Percentiles rank a stretch among this genome's conserved stretches.
Conservation (phyloP, 768 basidiomycete genomes). For the Asterophora parasitica region DNA sequence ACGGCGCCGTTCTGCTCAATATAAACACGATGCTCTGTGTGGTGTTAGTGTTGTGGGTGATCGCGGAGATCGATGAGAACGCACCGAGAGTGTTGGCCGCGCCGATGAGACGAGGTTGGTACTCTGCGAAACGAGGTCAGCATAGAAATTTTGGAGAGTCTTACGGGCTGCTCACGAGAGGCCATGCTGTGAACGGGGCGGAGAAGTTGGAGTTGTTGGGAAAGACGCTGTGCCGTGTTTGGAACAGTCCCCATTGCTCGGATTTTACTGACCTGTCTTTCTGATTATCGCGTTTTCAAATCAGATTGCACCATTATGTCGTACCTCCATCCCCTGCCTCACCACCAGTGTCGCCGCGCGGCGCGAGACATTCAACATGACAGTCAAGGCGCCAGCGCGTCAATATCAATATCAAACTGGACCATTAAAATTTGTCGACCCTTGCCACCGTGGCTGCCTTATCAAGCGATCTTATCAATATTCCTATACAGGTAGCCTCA, state of each 20-base stretch:
- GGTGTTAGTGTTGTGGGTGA: slow-evolving; percentile 18
- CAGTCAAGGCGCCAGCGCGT: not conserved
- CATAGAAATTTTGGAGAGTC: slow-evolving; percentile 8
- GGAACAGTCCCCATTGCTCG: slow-evolving; percentile 32
- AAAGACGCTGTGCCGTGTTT: slow-evolving; percentile 49
- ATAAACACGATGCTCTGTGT: slow-evolving; percentile 88
- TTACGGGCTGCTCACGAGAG: slow-evolving; percentile 30
- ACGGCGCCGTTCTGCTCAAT: slow-evolving; percentile 86
- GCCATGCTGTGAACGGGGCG: slow-evolving; percentile 48
- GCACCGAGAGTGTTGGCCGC: slow-evolving; percentile 92
- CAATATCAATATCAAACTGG: too few species aligned
- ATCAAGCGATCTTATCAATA: slow-evolving; percentile 13
- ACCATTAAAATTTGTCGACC: slow-evolving; percentile 7
- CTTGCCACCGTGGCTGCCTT: slow-evolving; percentile 6
- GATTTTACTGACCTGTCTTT: slow-evolving; percentile 25
- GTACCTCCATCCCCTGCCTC: slow-evolving; percentile 12
- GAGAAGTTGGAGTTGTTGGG: slow-evolving; percentile 59
- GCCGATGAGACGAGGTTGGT: slow-evolving; percentile 73
- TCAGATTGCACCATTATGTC: slow-evolving; percentile 16
- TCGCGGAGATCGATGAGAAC: slow-evolving; percentile 11
- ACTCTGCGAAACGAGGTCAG: slow-evolving; percentile 39
- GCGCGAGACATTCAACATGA: slow-evolving; percentile 6
- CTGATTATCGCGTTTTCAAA: slow-evolving; percentile 17
- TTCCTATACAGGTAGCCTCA: slow-evolving; percentile 7
- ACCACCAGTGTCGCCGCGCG: slow-evolving; percentile 6